These are phyloP conservation scores for Phytophthora kernoviae DNA, from an alignment of 352 stramenopile species.

Conservation along the genomic window DNA sequence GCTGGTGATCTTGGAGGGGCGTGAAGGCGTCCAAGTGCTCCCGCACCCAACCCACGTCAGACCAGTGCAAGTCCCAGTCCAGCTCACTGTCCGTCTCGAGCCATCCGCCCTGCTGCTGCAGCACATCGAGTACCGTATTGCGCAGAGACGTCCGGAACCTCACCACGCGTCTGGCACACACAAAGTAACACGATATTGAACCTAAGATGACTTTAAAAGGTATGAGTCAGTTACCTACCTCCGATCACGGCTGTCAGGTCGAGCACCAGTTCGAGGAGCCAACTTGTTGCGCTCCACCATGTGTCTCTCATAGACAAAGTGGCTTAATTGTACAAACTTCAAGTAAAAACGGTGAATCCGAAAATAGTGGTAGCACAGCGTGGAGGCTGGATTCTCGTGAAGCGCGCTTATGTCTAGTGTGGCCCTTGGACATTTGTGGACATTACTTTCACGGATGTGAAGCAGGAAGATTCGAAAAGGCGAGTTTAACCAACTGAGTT, in stretches of 20 bases:
- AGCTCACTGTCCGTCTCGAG: conserved; percentile 73
- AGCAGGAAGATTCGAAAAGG: too few relatives aligned
- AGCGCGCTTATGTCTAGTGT: too few relatives aligned
- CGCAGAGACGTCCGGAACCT: conserved; percentile 69
- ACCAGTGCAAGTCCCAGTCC: conserved; percentile 88
- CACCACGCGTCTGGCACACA: conserved; percentile 26
- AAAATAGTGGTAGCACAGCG: too few relatives aligned
- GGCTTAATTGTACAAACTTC: too few relatives aligned
- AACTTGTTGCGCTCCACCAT: conserved; percentile 28
- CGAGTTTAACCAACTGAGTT: too few relatives aligned
- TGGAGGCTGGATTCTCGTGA: too few relatives aligned
- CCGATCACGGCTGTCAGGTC: conserved; percentile 24
- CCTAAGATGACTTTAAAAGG: not conserved
- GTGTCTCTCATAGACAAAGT: too few relatives aligned
- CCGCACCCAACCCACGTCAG: conserved; percentile 84
- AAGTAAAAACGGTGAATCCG: too few relatives aligned
- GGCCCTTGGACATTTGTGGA: too few relatives aligned
- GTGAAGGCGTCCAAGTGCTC: conserved; percentile 74
- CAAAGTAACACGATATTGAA: not conserved
- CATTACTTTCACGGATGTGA: too few relatives aligned
- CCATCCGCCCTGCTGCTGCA: conserved; percentile 61
- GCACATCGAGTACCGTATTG: conserved; percentile 85
- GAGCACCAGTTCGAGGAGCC: too few relatives aligned
- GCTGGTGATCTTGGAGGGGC: conserved; percentile 72
- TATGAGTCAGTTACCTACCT: conserved; percentile 9